Percentiles rank a stretch among this genome's conserved stretches.
phyloP scores from a whole-genome alignment of 768 basidiomycete genomes.

The Russula vinacea region DNA sequence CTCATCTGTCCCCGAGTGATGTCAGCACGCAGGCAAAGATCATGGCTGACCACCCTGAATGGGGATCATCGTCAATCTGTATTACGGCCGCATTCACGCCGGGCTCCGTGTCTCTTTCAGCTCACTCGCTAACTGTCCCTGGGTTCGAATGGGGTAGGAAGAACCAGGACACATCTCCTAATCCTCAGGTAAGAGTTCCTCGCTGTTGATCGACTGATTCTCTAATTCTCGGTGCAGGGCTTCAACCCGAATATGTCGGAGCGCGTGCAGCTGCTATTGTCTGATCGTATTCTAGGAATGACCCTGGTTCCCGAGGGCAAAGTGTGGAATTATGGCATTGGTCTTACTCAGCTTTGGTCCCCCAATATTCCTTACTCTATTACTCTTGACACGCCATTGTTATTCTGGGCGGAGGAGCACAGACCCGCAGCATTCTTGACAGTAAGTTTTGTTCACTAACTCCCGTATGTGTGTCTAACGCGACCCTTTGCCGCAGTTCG shows the following conservation, averaged over 20 bases:
- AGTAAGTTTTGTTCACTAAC: constrained; percentile 44
- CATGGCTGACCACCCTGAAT: constrained; percentile 95
- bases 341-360: constrained; percentile 88
- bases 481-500: constrained; percentile 55
- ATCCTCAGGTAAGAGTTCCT: constrained; percentile 55
- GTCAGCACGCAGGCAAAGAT: constrained; percentile 92
- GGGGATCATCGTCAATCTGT: constrained; percentile 91
- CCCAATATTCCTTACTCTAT: constrained; percentile 77
- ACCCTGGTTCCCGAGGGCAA: constrained; percentile 91
- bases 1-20: constrained; percentile 89
- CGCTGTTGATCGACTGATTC: constrained; percentile 5
- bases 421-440: constrained; percentile 92
- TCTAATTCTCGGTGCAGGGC: constrained; percentile 45
- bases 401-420: constrained; percentile 97
- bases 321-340: constrained; percentile 96
- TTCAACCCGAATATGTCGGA: constrained; percentile 99
- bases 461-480: constrained; percentile 16
- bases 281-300: constrained; percentile 94
- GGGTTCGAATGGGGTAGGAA: constrained; percentile 99
- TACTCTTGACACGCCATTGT: constrained; percentile 85
- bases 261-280: constrained; percentile 86
- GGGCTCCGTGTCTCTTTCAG: constrained; percentile 92
- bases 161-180: constrained; percentile 79
- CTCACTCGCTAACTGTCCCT: constrained; percentile 83
- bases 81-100: constrained; percentile 95